Conservation (phyloP, 1,284 basidiomycete species). For the Gymnopus androsaceus region DNA sequence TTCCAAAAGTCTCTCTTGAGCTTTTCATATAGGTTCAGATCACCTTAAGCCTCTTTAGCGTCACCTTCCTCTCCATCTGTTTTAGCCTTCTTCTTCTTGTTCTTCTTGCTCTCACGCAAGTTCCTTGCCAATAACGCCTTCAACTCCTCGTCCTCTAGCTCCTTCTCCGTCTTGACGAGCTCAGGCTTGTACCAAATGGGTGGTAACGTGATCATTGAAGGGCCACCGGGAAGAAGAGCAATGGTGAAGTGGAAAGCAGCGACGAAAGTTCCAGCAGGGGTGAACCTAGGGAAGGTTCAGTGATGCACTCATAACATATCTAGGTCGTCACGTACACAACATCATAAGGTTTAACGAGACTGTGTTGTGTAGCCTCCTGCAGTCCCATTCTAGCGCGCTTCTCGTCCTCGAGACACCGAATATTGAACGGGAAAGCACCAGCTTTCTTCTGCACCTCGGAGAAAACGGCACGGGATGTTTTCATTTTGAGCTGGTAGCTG, state of each 20-base stretch:
- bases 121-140: constrained; percentile 79
- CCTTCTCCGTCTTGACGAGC: constrained; percentile 86
- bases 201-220: constrained; percentile 81
- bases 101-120: constrained; percentile 90
- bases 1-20: neutral
- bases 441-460: constrained; percentile 98
- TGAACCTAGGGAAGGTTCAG: constrained; percentile 54
- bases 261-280: constrained; percentile 78
- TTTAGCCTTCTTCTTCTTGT: constrained; percentile 80
- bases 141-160: constrained; percentile 85
- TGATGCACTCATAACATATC: neutral
- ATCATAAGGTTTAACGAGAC: constrained; percentile 87
- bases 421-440: constrained; percentile 96
- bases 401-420: constrained; percentile 93
- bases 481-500: constrained; percentile 97
- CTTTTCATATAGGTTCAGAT: constrained; percentile 1
- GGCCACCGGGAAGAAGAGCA: constrained; percentile 84
- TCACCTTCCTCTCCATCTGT: constrained; percentile 39
- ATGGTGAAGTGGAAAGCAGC: constrained; percentile 97
- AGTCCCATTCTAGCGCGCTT: constrained; percentile 94
- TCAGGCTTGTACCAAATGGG: constrained; percentile 93
- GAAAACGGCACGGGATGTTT: constrained; percentile 93
- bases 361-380: constrained; percentile 94
- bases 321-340: constrained; percentile 63
- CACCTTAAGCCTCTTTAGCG: constrained; percentile 3